phyloP scores from a whole-genome alignment of 1,139 yeast species.

The Yamadazyma jaroonii region DNA sequence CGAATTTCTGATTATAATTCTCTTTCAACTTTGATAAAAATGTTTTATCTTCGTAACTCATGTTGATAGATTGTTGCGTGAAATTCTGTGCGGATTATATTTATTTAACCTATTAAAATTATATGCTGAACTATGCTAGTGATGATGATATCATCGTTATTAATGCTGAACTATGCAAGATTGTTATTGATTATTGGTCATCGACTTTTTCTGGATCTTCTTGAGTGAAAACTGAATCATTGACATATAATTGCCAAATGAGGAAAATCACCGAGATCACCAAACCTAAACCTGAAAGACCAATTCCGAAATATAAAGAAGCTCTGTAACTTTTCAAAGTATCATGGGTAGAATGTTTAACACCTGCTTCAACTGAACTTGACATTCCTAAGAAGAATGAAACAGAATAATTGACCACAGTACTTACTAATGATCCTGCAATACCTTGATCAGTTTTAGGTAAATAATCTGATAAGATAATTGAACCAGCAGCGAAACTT shows the following conservation, averaged over 20 bases:
- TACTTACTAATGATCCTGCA: slow-evolving; percentile 57
- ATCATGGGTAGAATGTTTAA: slow-evolving; percentile 19
- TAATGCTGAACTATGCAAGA: too few relatives aligned
- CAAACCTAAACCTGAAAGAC: slow-evolving; percentile 36
- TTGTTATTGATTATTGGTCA: too few relatives aligned
- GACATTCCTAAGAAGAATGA: slow-evolving; percentile 53
- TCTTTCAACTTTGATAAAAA: slow-evolving; percentile 39
- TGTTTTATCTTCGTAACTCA: slow-evolving; percentile 9
- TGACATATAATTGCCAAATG: slow-evolving; percentile 17
- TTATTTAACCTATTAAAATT: not conserved
- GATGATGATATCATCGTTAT: not conserved
- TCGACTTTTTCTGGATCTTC: not conserved
- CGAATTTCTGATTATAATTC: slow-evolving; percentile 33
- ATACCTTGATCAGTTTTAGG: slow-evolving; percentile 56
- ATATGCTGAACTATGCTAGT: not conserved
- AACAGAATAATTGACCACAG: slow-evolving; percentile 54
- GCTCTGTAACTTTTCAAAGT: slow-evolving; percentile 38
- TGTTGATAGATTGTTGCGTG: not conserved
- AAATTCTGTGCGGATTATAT: not conserved
- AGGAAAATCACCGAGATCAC: slow-evolving; percentile 28
- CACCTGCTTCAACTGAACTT: slow-evolving; percentile 44
- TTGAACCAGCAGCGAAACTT: slow-evolving; percentile 56
- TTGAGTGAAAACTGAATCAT: not conserved
- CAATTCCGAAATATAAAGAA: slow-evolving; percentile 42
- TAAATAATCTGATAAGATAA: slow-evolving; percentile 47